A percentile compares a stretch with the other conserved stretches of the same genome.
Evolutionary conservation across 1,284 basidiomycete species (phyloP).

Genomic region (Irpex sp.): DNA sequence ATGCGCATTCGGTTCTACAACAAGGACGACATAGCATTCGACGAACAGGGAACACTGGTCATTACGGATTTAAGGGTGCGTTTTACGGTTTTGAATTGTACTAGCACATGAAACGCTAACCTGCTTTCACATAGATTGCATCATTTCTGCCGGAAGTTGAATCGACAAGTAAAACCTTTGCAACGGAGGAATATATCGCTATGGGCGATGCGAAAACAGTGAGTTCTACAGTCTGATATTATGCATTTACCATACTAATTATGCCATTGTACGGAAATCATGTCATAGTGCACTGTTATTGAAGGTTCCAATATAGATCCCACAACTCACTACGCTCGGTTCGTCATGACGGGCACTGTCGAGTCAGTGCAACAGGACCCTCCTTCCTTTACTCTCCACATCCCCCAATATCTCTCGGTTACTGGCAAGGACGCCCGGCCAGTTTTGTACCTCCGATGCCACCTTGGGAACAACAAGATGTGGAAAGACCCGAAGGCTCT

Average conservation of each 20-base stretch:
- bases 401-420: not conserved
- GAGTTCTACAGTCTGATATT: not conserved
- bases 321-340: not conserved
- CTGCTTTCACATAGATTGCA: not conserved
- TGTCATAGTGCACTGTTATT: not conserved
- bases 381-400: not conserved
- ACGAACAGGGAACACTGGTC: not conserved
- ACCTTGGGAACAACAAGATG: not conserved
- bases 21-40: no score
- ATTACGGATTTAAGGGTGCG: not conserved
- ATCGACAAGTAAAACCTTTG: not conserved
- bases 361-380: not conserved
- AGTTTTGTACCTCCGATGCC: not conserved
- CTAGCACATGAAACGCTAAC: not conserved
- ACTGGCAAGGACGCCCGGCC: not conserved
- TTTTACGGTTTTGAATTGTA: not conserved
- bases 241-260: not conserved
- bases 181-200: not conserved
- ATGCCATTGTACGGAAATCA: not conserved
- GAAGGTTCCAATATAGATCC: not conserved
- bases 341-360: not conserved
- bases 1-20: no score
- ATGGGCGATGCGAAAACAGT: not conserved
- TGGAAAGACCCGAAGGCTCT: not conserved
- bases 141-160: not conserved